Evolutionary conservation across 2,329 filamentous ascomycete genomes (phyloP).

Genomic region (Aspergillus terreus): DNA sequence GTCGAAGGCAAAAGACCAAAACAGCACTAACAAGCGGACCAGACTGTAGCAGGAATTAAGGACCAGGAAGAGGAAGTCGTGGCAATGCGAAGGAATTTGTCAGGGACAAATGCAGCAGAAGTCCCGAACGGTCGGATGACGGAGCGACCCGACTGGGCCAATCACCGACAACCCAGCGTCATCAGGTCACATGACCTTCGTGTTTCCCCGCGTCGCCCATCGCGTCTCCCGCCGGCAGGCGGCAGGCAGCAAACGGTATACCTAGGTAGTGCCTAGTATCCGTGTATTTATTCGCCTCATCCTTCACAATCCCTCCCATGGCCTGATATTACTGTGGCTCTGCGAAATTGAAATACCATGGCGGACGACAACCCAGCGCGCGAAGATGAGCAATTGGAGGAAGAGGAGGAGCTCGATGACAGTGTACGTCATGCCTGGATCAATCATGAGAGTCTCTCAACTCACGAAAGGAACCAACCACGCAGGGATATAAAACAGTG

Average conservation of each 20-base stretch:
- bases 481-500: constrained; percentile 78
- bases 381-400: constrained; percentile 41
- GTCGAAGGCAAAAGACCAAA: background rate
- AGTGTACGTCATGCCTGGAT: constrained; percentile 26
- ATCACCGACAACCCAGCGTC: constrained; percentile 23
- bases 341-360: constrained; percentile 21
- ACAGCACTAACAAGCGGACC: background rate
- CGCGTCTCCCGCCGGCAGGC: constrained; percentile 20
- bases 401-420: constrained; percentile 47
- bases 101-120: background rate
- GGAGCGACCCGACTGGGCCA: constrained; percentile 18
- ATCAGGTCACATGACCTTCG: constrained; percentile 37
- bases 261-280: too few species aligned
- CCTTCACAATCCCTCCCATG: background rate
- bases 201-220: constrained; percentile 20
- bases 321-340: too few species aligned
- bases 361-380: constrained; percentile 34
- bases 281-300: background rate
- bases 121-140: constrained; percentile 15
- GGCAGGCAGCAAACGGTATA: background rate
- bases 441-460: background rate
- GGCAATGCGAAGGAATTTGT: background rate
- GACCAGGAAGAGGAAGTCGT: too few species aligned
- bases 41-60: background rate
- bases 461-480: background rate